phyloP scores from a whole-genome alignment of 768 basidiomycete genomes.

The Inosperma sp. region DNA sequence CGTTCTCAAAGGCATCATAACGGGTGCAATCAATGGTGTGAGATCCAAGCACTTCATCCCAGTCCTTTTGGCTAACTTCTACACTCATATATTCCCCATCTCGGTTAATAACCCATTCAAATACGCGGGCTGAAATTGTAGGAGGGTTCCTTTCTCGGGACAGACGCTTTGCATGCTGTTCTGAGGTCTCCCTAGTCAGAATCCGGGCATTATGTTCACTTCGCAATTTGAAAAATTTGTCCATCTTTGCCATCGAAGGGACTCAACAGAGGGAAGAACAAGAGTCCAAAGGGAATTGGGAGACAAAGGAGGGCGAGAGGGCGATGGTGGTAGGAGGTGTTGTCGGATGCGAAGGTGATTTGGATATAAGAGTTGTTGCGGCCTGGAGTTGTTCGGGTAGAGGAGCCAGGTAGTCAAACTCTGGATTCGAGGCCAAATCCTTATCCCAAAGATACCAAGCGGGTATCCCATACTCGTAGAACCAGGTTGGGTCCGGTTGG shows the following conservation, averaged over 20 bases:
- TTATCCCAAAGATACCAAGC: conserved; percentile 6
- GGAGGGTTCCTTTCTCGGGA: conserved; percentile 4
- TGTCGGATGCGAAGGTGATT: neutral
- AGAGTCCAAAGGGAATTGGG: neutral
- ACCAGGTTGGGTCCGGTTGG: neutral
- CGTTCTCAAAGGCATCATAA: conserved; percentile 8
- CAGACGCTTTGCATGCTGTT: conserved; percentile 1
- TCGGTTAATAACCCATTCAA: conserved; percentile 1
- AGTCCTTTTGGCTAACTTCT: neutral
- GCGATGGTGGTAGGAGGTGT: neutral
- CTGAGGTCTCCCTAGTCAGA: neutral
- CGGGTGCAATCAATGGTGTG: neutral
- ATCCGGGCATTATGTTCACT: neutral
- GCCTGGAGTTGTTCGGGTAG: neutral
- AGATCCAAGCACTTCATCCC: neutral
- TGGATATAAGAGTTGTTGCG: neutral
- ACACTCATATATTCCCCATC: conserved; percentile 1
- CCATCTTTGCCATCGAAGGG: neutral
- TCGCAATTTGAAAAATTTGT: neutral
- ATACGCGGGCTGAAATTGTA: conserved; percentile 5
- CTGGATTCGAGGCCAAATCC: too few species aligned
- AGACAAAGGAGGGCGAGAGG: neutral
- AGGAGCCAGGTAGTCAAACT: neutral
- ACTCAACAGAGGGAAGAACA: neutral
- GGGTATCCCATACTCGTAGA: neutral